Base-by-base conservation (phyloP, 2,329 filamentous ascomycete species). In the Diaporthe citri region DNA sequence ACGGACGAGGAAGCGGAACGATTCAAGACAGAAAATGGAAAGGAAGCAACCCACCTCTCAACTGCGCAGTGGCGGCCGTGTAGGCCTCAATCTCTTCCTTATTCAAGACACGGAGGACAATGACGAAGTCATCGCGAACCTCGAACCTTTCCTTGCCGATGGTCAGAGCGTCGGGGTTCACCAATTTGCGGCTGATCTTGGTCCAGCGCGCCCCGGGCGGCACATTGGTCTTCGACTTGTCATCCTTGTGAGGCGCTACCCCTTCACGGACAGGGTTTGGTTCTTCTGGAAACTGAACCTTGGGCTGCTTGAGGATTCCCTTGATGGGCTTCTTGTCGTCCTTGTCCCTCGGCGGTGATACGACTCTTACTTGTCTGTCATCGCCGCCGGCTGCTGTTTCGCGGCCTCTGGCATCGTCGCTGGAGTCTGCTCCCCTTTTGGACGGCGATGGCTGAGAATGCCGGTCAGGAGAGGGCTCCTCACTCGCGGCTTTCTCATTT, bases 181-280 rank as follows among this genome's bases (percentile, higher is more conserved):
- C 96, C 73, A 97, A 89, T 78, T 93, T 92, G 74, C 96, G 92
- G 81, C 93, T 94, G 81, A 98, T 96, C 86, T 97, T 97, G 62
- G 96, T 98, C 96, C 96, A 98, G 72, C 95, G 91, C 46, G 96
- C 96, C 74, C 93, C 94, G 0, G 92, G 85, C 0, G 94, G 94
- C 43, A 95, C 94, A 52, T 94, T 93, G 76, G 93, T 91, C 80
- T 90, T 91, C 60, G 88, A 92, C 83, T 93, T 92, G 66, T 94
- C 92, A 81, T 97, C 95, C 84, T 97, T 98, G 81, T 97, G 90
- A n/a, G 96, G 96, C 2, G 96, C 95, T 9, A 98, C 96, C 22
- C 96, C 96, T 82, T 98, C 96, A 28, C 96, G 91, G 48, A 97
- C 89, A 0, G 95, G 93, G 78, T 95, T 93, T 0, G 91, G 90